phyloP scores from a whole-genome alignment of 2,329 filamentous ascomycete species.

The Curvularia lunata region DNA sequence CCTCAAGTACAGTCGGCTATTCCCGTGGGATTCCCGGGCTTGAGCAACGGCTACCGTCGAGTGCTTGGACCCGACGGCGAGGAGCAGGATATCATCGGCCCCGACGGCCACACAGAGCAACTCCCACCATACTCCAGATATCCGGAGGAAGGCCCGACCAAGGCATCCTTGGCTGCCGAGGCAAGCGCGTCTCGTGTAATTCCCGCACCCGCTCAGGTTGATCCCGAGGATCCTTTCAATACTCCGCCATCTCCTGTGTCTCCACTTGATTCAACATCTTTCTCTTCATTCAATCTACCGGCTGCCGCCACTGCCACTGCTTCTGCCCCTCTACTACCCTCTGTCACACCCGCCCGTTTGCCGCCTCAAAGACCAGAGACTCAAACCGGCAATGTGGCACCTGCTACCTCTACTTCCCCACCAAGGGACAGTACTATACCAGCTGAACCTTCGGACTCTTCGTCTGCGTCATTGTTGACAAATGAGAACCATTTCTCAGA shows the following conservation, averaged over 20 bases:
- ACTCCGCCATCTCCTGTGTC: constrained; percentile 35
- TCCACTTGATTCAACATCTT: constrained; percentile 26
- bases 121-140: constrained; percentile 91
- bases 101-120: constrained; percentile 87
- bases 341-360: constrained; percentile 37
- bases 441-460: constrained; percentile 37
- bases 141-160: constrained; percentile 72
- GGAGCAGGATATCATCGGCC: constrained; percentile 86
- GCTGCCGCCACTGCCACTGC: constrained; percentile 10
- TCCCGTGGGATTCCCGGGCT: constrained; percentile 76
- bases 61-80: constrained; percentile 80
- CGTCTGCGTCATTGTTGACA: constrained; percentile 36
- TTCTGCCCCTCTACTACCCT: constrained; percentile 29
- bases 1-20: constrained; percentile 55
- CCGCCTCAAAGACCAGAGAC: constrained; percentile 43
- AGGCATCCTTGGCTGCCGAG: constrained; percentile 56
- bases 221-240: constrained; percentile 36
- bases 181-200: constrained; percentile 42
- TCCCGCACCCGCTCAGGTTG: constrained; percentile 26
- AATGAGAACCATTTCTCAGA: constrained; percentile 36
- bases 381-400: constrained; percentile 36
- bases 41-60: constrained; percentile 70
- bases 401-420: constrained; percentile 20
- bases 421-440: constrained; percentile 23
- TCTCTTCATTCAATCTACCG: constrained; percentile 29